phyloP scores from a whole-genome alignment of 345 rosid genomes.

The Brassica cretica region DNA sequence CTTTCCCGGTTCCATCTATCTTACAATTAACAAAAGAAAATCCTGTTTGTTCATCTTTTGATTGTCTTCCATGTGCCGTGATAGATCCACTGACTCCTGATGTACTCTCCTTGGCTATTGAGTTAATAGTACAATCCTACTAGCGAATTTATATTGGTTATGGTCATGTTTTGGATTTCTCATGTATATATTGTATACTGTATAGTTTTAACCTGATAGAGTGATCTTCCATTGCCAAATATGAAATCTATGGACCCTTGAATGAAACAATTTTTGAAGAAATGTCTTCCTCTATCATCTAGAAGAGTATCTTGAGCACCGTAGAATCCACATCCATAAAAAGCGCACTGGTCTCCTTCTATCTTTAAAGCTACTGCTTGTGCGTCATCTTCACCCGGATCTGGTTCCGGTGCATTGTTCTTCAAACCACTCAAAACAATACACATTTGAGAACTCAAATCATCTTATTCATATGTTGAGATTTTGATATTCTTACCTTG shows the following conservation, averaged over 20 bases:
- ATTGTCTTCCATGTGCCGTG: constrained; percentile 59
- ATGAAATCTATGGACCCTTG: constrained; percentile 65
- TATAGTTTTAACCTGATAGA: constrained; percentile 20
- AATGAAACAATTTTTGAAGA: constrained; percentile 66
- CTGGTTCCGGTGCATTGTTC: constrained; percentile 71
- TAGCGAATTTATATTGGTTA: neutral
- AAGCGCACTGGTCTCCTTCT: constrained; percentile 75
- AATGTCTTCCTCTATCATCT: constrained; percentile 76
- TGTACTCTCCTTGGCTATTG: constrained; percentile 43
- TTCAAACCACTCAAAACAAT: constrained; percentile 30
- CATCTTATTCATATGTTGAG: neutral
- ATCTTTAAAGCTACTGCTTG: constrained; percentile 83
- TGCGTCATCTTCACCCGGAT: constrained; percentile 68
- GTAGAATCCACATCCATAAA: constrained; percentile 77
- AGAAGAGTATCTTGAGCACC: constrained; percentile 90
- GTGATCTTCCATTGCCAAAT: constrained; percentile 22
- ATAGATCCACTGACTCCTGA: constrained; percentile 43
- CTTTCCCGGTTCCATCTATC: constrained; percentile 58
- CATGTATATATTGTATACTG: neutral
- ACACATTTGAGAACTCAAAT: neutral
- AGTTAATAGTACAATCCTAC: constrained; percentile 52
- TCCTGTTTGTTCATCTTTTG: constrained; percentile 56
- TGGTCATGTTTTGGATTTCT: neutral
- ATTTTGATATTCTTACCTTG: constrained; percentile 45
- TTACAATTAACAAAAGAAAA: constrained; percentile 67